Base-by-base conservation (phyloP, 2,329 filamentous ascomycete species). In the Penicillium occitanis region DNA sequence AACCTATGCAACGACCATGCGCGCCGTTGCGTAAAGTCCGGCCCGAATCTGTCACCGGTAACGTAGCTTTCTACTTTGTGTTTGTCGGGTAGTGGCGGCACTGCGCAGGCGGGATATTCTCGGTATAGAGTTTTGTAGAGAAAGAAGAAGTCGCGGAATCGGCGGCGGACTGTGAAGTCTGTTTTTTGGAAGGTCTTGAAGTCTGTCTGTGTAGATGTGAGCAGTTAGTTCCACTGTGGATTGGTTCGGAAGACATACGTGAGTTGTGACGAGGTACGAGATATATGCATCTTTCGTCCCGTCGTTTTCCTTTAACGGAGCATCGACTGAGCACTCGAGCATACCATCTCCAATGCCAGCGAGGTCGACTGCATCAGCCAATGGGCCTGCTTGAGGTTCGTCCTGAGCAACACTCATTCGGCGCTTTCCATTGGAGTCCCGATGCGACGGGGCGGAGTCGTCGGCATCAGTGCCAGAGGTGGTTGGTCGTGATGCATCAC, bases 91-190 rank as follows among this genome's bases (percentile, higher is more conserved):
- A 99, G 84, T 57, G 95, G 95, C 35, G 95, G 95, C 3, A 99
- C 92, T 58, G 95, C 95, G 78, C 91, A 92, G 81, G 92, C 91
- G 67, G 93, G 92, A 73, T 92, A 98, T 77, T 97, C 93, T 76
- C 89, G 89, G 69, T 86, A 88, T 61, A 99, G 88, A 37, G 91
- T 90, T 80, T 96, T 97, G 82, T 92, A 97, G 69, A 99, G 88
- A 77, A 97, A 99, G 71, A 96, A 90, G 76, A 99, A 99, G 81
- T 99, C 95, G 72, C 94, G 98, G 81, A 97, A 99, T 74, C 95
- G 92, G 71, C 95, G 88, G 68, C 95, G 91, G 68, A 96, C 90
- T 30, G 85, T 85, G 68, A 92, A 93, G 22, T 89, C 88, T 42
- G 91, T 83, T 76, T 90, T 92, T 77, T 95, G 90, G 79, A 98